Percentiles rank a stretch among this genome's conserved stretches.
Conservation (phyloP, 108 stramenopile species). For the Mayamaea pseudoterrestris region DNA sequence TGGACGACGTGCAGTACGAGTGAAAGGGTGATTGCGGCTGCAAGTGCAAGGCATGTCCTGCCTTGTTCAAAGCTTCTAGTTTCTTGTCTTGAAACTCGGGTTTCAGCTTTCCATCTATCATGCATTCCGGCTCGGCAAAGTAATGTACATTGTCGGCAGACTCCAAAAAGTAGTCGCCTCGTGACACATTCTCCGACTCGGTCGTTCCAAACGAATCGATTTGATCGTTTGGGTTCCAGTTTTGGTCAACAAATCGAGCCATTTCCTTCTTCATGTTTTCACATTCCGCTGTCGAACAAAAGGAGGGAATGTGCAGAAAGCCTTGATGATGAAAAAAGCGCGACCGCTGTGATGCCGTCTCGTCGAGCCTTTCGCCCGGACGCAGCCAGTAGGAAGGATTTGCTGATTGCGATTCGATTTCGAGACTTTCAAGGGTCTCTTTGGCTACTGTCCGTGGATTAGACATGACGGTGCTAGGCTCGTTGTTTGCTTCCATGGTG, state of each 20-base stretch:
- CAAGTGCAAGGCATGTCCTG: constrained; percentile 83
- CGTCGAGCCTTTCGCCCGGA: too few species aligned
- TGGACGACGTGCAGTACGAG: constrained; percentile 38
- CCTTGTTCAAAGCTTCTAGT: constrained; percentile 76
- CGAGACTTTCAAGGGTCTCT: too few species aligned
- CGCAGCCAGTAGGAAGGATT: too few species aligned
- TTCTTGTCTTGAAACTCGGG: constrained; percentile 30
- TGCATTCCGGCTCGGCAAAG: constrained; percentile 76
- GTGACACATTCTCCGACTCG: constrained; percentile 42
- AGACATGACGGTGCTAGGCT: too few species aligned
- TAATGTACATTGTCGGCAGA: constrained; percentile 58
- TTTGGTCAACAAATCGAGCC: not conserved
- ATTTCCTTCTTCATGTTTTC: constrained; percentile 5
- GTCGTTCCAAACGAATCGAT: constrained; percentile 70
- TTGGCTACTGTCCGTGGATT: too few species aligned
- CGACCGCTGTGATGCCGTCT: not conserved
- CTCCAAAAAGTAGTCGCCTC: constrained; percentile 87
- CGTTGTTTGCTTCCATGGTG: too few species aligned
- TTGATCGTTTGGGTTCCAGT: constrained; percentile 3
- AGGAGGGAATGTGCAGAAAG: constrained; percentile 4
- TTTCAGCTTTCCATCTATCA: constrained; percentile 25
- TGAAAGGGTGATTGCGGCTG: constrained; percentile 31
- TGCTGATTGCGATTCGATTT: too few species aligned
- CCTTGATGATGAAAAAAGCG: not conserved
- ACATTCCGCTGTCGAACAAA: not conserved